Base-by-base conservation (phyloP, 108 stramenopile species). In the Parietichytrium sp. region DNA sequence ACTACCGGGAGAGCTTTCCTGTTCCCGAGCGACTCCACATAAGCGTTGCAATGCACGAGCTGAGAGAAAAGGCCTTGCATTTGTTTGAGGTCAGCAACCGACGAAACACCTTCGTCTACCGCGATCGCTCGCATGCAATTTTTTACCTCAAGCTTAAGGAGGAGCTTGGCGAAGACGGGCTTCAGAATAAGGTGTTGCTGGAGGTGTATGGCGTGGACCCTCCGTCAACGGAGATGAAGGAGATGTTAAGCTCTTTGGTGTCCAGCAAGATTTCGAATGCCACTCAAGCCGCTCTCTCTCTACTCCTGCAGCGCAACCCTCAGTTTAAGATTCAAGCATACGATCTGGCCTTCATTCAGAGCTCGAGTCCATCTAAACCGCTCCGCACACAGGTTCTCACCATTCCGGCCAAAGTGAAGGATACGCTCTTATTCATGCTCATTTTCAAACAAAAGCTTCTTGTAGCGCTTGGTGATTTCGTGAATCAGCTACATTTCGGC, bases 191-290 rank as follows among this genome's bases (percentile, higher is more conserved):
- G 20, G 42, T 72, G 15, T 16, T 72, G 10, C 42, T 72, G 7
- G 61, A 72, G 42, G 61, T 72, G 0, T 72, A 72, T 25, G 61
- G 61, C 33, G 61, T 72, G 10, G 61, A 72, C 61, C 8, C 16
- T 7, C 61, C 61, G 10, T 20, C 61, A 1, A 42, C 36, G 61
- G 61, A 45, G 0, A 72, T 72, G 61, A 15, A 26, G n/a, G 42
- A 72, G 29, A 15, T 16, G 20, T 72, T 6, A 12, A 33, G 61
- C 38, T 1, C 10, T 23, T 3, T 72, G 61, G 15, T 72, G 8
- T 10, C 36, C 10, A 45, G 1, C 33, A 72, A 72, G 42, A 45
- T 72, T 23, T 23, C 18, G 33, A 72, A 72, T 20, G 45, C 6
- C 42, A 27, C 61, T 6, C 29, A 45, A 6, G 10, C 61, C 10